phyloP scores from a whole-genome alignment of 805 yeast species.

The Komagataella phaffii region DNA sequence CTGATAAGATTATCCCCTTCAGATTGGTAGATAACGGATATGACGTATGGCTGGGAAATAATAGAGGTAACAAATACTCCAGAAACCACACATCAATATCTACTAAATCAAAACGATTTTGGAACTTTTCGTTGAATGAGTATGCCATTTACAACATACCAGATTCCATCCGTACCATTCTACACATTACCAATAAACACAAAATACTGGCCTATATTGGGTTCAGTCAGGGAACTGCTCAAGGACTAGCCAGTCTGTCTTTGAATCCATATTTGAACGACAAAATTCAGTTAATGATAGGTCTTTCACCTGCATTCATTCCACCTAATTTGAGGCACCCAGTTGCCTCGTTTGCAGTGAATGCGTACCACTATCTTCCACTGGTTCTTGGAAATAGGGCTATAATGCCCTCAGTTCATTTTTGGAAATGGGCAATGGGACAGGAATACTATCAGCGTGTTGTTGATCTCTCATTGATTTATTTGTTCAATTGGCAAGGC shows the following conservation, averaged over 20 bases:
- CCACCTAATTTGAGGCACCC: conserved; percentile 77
- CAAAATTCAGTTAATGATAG: conserved; percentile 32
- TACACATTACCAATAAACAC: conserved; percentile 30
- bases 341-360: conserved; percentile 42
- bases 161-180: conserved; percentile 61
- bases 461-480: conserved; percentile 29
- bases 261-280: conserved; percentile 54
- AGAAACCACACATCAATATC: conserved; percentile 51
- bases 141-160: conserved; percentile 90
- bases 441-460: conserved; percentile 32
- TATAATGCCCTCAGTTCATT: conserved; percentile 59
- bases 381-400: conserved; percentile 66
- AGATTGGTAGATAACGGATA: conserved; percentile 67
- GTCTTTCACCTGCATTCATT: conserved; percentile 84
- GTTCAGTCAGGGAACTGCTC: conserved; percentile 93
- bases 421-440: conserved; percentile 39
- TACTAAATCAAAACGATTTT: conserved; percentile 35
- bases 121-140: conserved; percentile 92
- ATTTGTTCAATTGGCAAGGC: conserved; percentile 36
- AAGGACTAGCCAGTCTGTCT: conserved; percentile 77
- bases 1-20: conserved; percentile 51
- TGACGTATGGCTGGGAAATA: conserved; percentile 93
- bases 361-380: conserved; percentile 63
- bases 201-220: conserved; percentile 59
- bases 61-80: conserved; percentile 87